These are phyloP conservation scores for Fomitopsis pinicola DNA, from an alignment of 1,284 basidiomycete genomes.

Conservation along the genomic window DNA sequence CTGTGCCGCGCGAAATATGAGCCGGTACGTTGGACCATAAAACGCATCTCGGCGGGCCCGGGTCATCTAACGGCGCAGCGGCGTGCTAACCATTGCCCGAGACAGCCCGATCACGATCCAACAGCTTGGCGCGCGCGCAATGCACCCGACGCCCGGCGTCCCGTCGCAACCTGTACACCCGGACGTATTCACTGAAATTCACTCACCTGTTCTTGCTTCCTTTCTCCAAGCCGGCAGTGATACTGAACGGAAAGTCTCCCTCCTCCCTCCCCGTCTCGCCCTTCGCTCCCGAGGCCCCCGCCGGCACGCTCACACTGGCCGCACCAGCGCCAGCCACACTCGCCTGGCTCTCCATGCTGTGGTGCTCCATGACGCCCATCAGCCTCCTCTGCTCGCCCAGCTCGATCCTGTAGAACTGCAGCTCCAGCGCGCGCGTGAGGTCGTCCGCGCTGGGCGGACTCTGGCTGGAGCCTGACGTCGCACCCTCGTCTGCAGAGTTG, in stretches of 20 bases:
- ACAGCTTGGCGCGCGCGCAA: background rate
- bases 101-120: too few species aligned
- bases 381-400: constrained; percentile 86
- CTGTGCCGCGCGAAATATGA: too few species aligned
- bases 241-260: constrained; percentile 77
- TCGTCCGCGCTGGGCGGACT: constrained; percentile 28
- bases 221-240: constrained; percentile 94
- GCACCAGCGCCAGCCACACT: constrained; percentile 5
- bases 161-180: too few species aligned
- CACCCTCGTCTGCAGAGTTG: constrained; percentile 7
- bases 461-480: constrained; percentile 20
- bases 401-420: constrained; percentile 90
- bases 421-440: constrained; percentile 72
- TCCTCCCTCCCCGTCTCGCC: constrained; percentile 13
- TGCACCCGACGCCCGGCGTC: background rate
- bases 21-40: too few species aligned
- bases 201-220: constrained; percentile 87
- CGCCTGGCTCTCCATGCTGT: constrained; percentile 52
- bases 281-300: constrained; percentile 17
- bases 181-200: background rate
- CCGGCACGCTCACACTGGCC: constrained; percentile 8
- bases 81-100: too few species aligned
- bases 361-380: constrained; percentile 91
- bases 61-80: too few species aligned
- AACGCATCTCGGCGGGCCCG: too few species aligned